Percentiles rank a stretch among this genome's conserved stretches.
phyloP scores from a whole-genome alignment of 805 yeast species.

The Yarrowia yakushimensis region DNA sequence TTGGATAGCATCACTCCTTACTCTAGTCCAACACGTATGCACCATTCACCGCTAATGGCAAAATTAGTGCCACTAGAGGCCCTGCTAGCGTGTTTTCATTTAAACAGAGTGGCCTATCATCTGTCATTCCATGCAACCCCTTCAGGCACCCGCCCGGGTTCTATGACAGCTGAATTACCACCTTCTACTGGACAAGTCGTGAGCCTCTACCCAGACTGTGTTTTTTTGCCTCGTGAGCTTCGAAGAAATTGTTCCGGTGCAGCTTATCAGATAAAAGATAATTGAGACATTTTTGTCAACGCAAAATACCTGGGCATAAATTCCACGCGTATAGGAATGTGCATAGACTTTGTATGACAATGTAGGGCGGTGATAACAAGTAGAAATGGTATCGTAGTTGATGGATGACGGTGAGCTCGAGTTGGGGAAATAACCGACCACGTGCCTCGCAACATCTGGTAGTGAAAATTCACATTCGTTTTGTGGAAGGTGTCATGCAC shows the following conservation, averaged over 20 bases:
- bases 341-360: neutral
- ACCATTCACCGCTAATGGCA: neutral
- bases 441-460: too few species aligned
- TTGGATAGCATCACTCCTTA: neutral
- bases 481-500: neutral
- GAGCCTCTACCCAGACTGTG: too few species aligned
- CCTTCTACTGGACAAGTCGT: too few species aligned
- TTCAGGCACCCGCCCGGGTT: neutral
- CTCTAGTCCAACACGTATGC: neutral
- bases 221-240: too few species aligned
- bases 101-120: neutral
- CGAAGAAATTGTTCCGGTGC: neutral
- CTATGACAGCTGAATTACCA: neutral
- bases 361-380: neutral
- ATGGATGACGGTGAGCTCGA: too few species aligned
- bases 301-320: neutral
- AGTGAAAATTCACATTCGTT: neutral
- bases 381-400: too few species aligned
- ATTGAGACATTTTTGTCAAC: neutral
- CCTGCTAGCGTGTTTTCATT: neutral
- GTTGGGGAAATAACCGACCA: too few species aligned
- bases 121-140: neutral
- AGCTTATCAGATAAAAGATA: neutral
- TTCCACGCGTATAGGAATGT: conserved; percentile 2
- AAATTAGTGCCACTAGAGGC: neutral